A percentile compares a stretch with the other conserved stretches of the same genome.
phyloP scores from a whole-genome alignment of 2,329 filamentous ascomycete species.

The Podosphaera leucotricha region DNA sequence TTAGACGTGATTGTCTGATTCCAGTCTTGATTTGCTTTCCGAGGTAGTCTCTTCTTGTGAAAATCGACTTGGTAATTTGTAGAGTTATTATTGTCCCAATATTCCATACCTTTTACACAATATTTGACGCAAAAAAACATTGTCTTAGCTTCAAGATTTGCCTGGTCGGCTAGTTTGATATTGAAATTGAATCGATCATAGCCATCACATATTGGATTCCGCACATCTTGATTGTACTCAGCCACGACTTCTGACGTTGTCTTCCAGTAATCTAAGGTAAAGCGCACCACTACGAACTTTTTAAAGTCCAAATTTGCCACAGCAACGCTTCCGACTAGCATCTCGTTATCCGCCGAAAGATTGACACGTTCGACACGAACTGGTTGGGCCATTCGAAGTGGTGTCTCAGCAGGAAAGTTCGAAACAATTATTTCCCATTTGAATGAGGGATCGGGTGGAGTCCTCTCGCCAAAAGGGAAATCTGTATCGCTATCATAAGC shows the following conservation, averaged over 20 bases:
- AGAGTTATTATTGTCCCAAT: conserved; percentile 80
- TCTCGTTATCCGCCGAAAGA: conserved; percentile 72
- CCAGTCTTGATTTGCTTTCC: conserved; percentile 30
- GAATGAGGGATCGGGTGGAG: conserved; percentile 25
- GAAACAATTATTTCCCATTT: conserved; percentile 74
- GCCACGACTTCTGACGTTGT: conserved; percentile 83
- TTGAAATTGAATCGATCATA: conserved; percentile 84
- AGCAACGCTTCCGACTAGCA: conserved; percentile 56
- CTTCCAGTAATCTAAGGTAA: conserved; percentile 97
- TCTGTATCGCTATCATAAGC: conserved; percentile 68
- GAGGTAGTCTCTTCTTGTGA: conserved; percentile 46
- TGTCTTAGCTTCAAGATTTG: conserved; percentile 79
- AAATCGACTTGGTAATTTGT: conserved; percentile 93
- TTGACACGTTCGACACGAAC: conserved; percentile 72
- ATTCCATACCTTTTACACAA: conserved; percentile 58
- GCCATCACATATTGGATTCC: conserved; percentile 39
- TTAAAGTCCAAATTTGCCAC: conserved; percentile 79
- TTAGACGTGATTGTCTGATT: conserved; percentile 22
- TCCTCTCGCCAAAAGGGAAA: conserved; percentile 53
- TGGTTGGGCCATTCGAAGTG: conserved; percentile 36
- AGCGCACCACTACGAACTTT: conserved; percentile 73
- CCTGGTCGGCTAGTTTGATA: conserved; percentile 77
- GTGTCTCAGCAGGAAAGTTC: conserved; percentile 54
- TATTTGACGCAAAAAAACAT: conserved; percentile 84
- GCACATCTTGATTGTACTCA: conserved; percentile 65